Evolutionary conservation across 2,329 filamentous ascomycete genomes (phyloP), one percentile per base, ranked within the genome.

Genomic region (Penicillium corylophilum): DNA sequence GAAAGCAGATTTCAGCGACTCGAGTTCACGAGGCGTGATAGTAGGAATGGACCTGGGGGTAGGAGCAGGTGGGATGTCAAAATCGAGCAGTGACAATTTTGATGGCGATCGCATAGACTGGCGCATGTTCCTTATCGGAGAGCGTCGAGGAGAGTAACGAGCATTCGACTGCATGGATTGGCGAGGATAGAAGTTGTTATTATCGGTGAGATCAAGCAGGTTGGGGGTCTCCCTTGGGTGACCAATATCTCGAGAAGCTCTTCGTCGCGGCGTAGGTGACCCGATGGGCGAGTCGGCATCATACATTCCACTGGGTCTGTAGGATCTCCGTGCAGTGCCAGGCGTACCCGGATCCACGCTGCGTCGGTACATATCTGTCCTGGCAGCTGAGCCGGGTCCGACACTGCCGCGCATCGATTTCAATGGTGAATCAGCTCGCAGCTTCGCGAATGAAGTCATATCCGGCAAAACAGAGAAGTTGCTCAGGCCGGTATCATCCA

Each of bases 11-110:
- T 97, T 97, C 54, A 97, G 79, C 13, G 88, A 89, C 69, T 99
- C 94, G 2, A 97, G 79, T 74, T 99, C 94, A 29, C 94, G 85
- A 1, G 94, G 89, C 2, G 92, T 96, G 61, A 97, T 88, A 8
- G 87, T 90, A 0, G 94, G 94, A 33, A 97, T 83, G 49, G 90
- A 96, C 55, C 93, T 86, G 13, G 94, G 94, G 0, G 94, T 97
- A 2, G 93, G 91, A 61, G 91, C 85, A 0, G 93, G 90, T n/a
- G 92, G 91, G 9, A 97, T 88, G 64, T 97, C 94, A 67, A 95
- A 94, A 71, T 95, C 90, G 42, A 95, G 82, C 39, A 94, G 81
- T 64, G 87, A 89, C 29, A 84, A 79, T 60, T 89, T 84, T 41
- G 70, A 71, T 4, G 72, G 71, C 4, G 71, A 69, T 16, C 69